These are phyloP conservation scores for Hortaea werneckii DNA, from an alignment of 2,329 filamentous ascomycete genomes.

Conservation along the genomic window DNA sequence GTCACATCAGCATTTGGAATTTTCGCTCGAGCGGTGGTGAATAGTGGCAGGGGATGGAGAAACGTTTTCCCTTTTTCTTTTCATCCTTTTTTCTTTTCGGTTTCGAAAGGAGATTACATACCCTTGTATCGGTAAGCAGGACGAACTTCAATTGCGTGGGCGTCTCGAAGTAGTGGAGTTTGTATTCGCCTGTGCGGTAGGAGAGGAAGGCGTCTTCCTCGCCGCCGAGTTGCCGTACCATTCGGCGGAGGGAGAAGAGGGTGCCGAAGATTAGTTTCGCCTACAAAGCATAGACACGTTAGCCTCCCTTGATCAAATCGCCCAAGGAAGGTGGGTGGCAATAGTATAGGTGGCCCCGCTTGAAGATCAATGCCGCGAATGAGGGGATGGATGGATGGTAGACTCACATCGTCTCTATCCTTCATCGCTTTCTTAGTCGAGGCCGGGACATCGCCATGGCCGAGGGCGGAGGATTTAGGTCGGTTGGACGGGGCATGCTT, in stretches of 20 bases:
- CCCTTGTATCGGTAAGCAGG: conserved; percentile 81
- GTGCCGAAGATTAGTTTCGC: conserved; percentile 96
- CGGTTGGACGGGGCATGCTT: conserved; percentile 40
- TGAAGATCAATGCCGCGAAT: too few species aligned
- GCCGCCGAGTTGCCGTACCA: conserved; percentile 90
- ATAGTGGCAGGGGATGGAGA: too few species aligned
- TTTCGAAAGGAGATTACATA: not conserved
- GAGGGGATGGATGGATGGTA: too few species aligned
- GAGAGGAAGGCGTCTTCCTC: conserved; percentile 87
- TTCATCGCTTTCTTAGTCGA: not conserved
- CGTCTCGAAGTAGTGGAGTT: conserved; percentile 98
- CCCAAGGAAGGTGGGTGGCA: not conserved
- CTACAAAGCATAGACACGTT: conserved; percentile 59
- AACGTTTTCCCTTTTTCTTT: too few species aligned
- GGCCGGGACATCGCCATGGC: conserved; percentile 29
- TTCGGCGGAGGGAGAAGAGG: conserved; percentile 91
- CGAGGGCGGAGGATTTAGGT: conserved; percentile 40
- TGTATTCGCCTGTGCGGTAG: conserved; percentile 89
- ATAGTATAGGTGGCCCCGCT: too few species aligned
- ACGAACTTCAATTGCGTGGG: conserved; percentile 92
- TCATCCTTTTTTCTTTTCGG: too few species aligned
- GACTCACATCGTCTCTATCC: not conserved
- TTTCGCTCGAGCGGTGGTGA: too few species aligned
- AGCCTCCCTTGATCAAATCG: conserved; percentile 34
- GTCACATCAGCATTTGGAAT: too few species aligned